Evolutionary conservation across 2,329 filamentous ascomycete species (phyloP), one percentile per base, ranked within the genome.

Genomic region (Claviceps citrina): DNA sequence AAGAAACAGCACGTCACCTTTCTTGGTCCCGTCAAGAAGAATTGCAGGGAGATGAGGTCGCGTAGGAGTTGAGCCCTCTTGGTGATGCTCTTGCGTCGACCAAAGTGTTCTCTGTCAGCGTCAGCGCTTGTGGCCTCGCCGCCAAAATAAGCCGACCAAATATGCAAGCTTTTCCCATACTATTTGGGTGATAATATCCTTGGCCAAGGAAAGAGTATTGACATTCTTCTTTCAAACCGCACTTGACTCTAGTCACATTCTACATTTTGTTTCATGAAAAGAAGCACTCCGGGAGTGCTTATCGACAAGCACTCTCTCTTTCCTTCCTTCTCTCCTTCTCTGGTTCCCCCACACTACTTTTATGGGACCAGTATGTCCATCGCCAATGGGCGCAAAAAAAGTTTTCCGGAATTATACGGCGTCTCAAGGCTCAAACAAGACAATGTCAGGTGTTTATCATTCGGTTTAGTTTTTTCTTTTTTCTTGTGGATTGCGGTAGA

Each of bases 1-100:
- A 73, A 72, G 46, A 40, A 42, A 30, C 43, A 43, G 10, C 68
- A 72, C 40, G 71, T 75, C 39, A 67, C 68, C 10, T 70, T 75
- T 49, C 68, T 75, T 40, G 66, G 59, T 26, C 62, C 70, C 13
- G 62, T 73, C 35, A 66, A 65, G 45, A 61, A 60, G 40, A 62
- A 55, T 27, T 53, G 52, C 31, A 58, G 53, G 40, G 51, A 58
- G 20, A 51, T 54, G 47, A 51, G 53, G 35, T 46, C 49, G 27
- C 28, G 28, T 32, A 27, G 31, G 36, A 30, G 5, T 35, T 42
- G 51, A 54, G 49, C 44, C 40, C 9, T 31, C 18, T 31, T 13
- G 5, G 22, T 24, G 5, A 24, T 24, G 22, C 8, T 24, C 8
- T 8, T 8, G 26, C 26, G 7, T 27, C 10, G 26, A 13, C 26